A percentile compares a stretch with the other conserved stretches of the same genome.
These are phyloP conservation scores for Selenicereus undatus DNA, from an alignment of 148 eudicot species.

Conservation along the genomic window DNA sequence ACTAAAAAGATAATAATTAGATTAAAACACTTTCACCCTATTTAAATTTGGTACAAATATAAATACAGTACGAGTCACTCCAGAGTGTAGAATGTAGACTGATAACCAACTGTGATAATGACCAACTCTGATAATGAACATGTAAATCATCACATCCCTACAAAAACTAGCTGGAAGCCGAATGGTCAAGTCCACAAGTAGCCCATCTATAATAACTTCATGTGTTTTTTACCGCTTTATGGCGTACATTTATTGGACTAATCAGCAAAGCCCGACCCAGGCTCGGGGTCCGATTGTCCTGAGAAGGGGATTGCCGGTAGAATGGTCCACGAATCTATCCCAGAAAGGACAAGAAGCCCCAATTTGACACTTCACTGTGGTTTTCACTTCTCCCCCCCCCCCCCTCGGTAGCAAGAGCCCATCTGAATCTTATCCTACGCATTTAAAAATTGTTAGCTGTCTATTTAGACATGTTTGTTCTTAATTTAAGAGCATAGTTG, in stretches of 20 bases:
- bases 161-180: background rate
- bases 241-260: background rate
- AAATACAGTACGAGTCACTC: too few relatives aligned
- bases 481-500: too few relatives aligned
- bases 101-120: too few relatives aligned
- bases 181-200: background rate
- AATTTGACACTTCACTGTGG: conserved; percentile 10
- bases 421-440: too few relatives aligned
- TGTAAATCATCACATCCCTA: too few relatives aligned
- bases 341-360: background rate
- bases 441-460: too few relatives aligned
- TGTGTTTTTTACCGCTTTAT: background rate
- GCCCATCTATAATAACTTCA: background rate
- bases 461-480: too few relatives aligned
- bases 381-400: background rate
- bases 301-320: background rate
- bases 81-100: too few relatives aligned
- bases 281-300: background rate
- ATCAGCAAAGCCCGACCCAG: background rate
- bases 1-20: too few relatives aligned
- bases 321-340: conserved; percentile 11
- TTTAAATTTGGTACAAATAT: too few relatives aligned
- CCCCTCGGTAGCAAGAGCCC: background rate
- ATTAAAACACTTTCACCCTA: too few relatives aligned
- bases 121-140: too few relatives aligned